Percentiles rank a stretch among this genome's conserved stretches.
These are phyloP conservation scores for Zygotorulaspora mrakii DNA, from an alignment of 1,139 yeast genomes.

Conservation along the genomic window DNA sequence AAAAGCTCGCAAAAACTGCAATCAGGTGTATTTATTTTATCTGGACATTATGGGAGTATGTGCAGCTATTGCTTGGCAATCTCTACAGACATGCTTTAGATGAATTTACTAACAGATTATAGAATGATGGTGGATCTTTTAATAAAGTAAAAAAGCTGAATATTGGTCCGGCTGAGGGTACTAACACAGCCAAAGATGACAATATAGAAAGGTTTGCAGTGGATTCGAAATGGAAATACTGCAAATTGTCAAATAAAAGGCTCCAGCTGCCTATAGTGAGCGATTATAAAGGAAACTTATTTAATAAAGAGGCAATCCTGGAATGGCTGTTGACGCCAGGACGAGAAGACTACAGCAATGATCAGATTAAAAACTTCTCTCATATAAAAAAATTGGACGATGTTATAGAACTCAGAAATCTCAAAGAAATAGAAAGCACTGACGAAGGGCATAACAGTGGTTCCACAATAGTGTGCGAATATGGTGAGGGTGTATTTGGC, in stretches of 20 bases:
- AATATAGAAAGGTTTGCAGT: constrained; percentile 49
- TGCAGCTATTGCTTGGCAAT: too few species aligned
- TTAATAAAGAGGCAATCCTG: constrained; percentile 62
- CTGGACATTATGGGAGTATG: constrained; percentile 15
- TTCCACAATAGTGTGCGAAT: constrained; percentile 43
- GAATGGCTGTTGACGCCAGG: constrained; percentile 49
- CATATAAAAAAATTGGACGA: constrained; percentile 52
- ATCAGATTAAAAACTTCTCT: constrained; percentile 34
- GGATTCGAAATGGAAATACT: constrained; percentile 25
- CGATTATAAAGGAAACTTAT: constrained; percentile 68
- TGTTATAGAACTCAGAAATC: constrained; percentile 41
- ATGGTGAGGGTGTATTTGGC: constrained; percentile 43
- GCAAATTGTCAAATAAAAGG: constrained; percentile 39
- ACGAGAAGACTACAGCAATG: constrained; percentile 27
- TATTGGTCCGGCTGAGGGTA: constrained; percentile 26
- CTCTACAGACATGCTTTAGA: background rate
- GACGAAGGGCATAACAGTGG: constrained; percentile 37
- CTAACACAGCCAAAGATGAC: constrained; percentile 37
- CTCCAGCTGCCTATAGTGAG: constrained; percentile 56
- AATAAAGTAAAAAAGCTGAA: constrained; percentile 19
- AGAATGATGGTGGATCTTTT: constrained; percentile 32
- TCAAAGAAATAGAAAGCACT: constrained; percentile 35
- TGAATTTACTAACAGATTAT: constrained; percentile 4
- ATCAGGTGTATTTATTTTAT: background rate
- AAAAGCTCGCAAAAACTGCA: too few species aligned